Evolutionary conservation across 2,329 filamentous ascomycete species (phyloP).

Genomic region (Thermothelomyces thermophilus): DNA sequence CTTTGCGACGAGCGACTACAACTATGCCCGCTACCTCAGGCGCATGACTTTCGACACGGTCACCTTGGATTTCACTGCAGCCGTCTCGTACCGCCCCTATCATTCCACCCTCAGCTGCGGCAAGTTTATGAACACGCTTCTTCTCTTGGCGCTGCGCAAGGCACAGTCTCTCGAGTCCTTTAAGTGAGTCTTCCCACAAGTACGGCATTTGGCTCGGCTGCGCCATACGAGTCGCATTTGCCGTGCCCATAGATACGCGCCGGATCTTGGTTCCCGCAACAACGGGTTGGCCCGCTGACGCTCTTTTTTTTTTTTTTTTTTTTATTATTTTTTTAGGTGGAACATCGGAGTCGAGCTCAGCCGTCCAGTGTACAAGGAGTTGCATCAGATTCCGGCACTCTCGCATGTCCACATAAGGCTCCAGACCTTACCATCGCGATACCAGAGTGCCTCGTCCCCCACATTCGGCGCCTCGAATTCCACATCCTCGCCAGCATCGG

Average conservation of each 20-base stretch:
- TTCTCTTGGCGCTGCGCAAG: constrained; percentile 51
- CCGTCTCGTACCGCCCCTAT: constrained; percentile 48
- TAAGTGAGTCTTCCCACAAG: constrained; percentile 34
- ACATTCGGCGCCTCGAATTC: constrained; percentile 28
- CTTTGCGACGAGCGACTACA: constrained; percentile 56
- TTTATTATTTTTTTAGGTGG: too few relatives aligned
- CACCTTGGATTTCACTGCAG: constrained; percentile 46
- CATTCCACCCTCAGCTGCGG: constrained; percentile 50
- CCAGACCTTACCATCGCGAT: constrained; percentile 51
- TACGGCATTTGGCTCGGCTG: constrained; percentile 1
- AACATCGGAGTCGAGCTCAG: constrained; percentile 59
- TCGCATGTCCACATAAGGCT: constrained; percentile 51
- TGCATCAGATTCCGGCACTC: constrained; percentile 49
- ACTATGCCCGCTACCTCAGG: constrained; percentile 53
- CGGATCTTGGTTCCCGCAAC: neutral
- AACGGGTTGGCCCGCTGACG: neutral
- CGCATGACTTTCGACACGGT: constrained; percentile 52
- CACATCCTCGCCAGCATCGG: constrained; percentile 13
- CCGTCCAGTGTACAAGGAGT: constrained; percentile 48
- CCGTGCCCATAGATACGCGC: neutral
- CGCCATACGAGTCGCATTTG: neutral
- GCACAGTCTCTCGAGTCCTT: constrained; percentile 51
- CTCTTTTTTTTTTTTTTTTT: too few relatives aligned
- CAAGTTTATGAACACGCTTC: constrained; percentile 57
- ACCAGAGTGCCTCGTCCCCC: constrained; percentile 43